Conservation (phyloP, 345 rosid species). For the Citrus unshiu region DNA sequence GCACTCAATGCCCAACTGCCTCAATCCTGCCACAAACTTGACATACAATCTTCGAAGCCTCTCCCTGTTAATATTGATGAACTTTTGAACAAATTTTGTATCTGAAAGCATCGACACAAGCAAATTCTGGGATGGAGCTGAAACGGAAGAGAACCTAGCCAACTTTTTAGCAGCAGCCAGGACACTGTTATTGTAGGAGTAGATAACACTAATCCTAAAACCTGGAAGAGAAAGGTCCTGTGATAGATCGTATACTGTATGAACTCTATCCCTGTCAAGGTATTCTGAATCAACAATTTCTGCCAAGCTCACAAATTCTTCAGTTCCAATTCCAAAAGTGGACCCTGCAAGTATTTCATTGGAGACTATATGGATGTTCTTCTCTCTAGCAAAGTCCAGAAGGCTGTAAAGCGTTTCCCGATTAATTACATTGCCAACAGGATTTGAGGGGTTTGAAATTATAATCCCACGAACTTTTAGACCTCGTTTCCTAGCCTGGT, state of each 20-base stretch:
- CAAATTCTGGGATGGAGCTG: conserved; percentile 64
- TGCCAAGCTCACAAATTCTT: conserved; percentile 77
- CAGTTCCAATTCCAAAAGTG: conserved; percentile 50
- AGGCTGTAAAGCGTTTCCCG: conserved; percentile 64
- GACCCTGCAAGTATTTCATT: conserved; percentile 74
- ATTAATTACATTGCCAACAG: conserved; percentile 57
- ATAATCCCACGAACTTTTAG: conserved; percentile 70
- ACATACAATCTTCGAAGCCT: conserved; percentile 41
- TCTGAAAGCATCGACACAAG: conserved; percentile 64
- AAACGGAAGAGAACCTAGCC: conserved; percentile 65
- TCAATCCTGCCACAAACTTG: conserved; percentile 50
- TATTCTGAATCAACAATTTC: conserved; percentile 61
- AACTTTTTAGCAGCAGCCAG: conserved; percentile 60
- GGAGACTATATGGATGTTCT: conserved; percentile 77
- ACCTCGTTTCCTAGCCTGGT: conserved; percentile 90
- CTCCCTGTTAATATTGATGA: conserved; percentile 43
- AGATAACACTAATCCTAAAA: conserved; percentile 55
- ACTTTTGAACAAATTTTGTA: conserved; percentile 38
- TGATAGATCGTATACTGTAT: conserved; percentile 65
- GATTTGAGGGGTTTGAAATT: conserved; percentile 77
- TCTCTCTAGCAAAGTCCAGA: conserved; percentile 80
- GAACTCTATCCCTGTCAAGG: conserved; percentile 67
- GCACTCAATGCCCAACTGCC: conserved; percentile 61
- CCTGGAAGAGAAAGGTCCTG: conserved; percentile 73
- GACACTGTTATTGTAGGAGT: conserved; percentile 60